phyloP scores from a whole-genome alignment of 2,329 filamentous ascomycete species.

The Chaetomium strumarium region DNA sequence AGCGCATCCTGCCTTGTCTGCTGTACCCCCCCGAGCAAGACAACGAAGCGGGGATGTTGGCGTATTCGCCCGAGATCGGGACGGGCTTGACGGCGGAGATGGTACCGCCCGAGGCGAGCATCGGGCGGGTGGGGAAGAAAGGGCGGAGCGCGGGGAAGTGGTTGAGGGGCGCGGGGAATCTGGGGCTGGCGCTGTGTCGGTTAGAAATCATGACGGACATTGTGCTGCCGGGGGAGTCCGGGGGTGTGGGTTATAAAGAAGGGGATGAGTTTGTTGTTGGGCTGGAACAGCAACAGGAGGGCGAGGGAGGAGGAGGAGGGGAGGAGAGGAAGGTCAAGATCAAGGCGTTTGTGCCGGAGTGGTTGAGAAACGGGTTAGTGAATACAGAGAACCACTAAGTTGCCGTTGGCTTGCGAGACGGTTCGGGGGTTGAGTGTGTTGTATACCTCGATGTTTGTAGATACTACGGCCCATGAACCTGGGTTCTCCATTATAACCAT shows the following conservation, averaged over 20 bases:
- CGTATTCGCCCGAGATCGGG: background rate
- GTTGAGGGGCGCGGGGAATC: slow-evolving; percentile 71
- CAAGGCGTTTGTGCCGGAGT: slow-evolving; percentile 79
- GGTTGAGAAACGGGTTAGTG: slow-evolving; percentile 46
- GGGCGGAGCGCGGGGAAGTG: slow-evolving; percentile 76
- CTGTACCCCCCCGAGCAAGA: slow-evolving; percentile 51
- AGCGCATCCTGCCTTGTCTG: slow-evolving; percentile 76
- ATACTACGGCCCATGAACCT: too few species aligned
- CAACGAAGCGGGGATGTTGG: slow-evolving; percentile 42
- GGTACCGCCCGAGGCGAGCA: slow-evolving; percentile 42
- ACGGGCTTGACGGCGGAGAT: slow-evolving; percentile 26
- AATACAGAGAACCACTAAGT: background rate
- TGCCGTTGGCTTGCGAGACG: background rate
- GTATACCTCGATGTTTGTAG: background rate
- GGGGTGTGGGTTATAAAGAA: slow-evolving; percentile 52
- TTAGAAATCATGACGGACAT: slow-evolving; percentile 88
- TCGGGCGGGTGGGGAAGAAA: slow-evolving; percentile 47
- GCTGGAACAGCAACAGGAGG: slow-evolving; percentile 1
- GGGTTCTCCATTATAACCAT: too few species aligned
- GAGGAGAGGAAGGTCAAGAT: slow-evolving; percentile 46
- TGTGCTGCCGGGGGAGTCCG: slow-evolving; percentile 61
- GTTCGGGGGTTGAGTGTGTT: background rate
- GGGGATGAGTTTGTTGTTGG: slow-evolving; percentile 56
- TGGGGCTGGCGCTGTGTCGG: slow-evolving; percentile 81
- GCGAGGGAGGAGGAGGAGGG: slow-evolving; percentile 33